Base-by-base conservation (phyloP, 2,329 filamentous ascomycete species). In the Clathrospora elynae region DNA sequence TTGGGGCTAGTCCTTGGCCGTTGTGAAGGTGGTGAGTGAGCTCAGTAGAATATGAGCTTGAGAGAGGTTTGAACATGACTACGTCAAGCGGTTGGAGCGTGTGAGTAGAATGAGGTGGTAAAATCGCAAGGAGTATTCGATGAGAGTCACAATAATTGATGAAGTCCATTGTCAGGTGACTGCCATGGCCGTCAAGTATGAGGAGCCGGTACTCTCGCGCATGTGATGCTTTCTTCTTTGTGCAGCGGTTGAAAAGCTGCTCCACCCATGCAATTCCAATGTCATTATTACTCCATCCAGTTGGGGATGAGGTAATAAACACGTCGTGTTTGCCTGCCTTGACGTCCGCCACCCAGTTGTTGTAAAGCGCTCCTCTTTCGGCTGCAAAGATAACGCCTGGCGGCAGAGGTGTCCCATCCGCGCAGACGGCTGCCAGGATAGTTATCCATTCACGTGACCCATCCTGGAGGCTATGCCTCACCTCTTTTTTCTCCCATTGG, bases 191-290 rank as follows among this genome's bases (percentile, higher is more conserved):
- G 7, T 36, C 16, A 19, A 36, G 10, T 9, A 36, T 2, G 3
- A 36, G 34, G 16, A 45, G 19, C 6, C 45, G 34, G 10, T 36
- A 45, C 7, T 34, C 11, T 6, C 35, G 17, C 7, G 29, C 35
- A 32, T n/a, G n/a, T n/a, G n/a, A n/a, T n/a, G n/a, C n/a, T n/a
- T n/a, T n/a, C n/a, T n/a, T n/a, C n/a, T n/a, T n/a, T n/a, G n/a
- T n/a, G n/a, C n/a, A n/a, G n/a, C n/a, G 36, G 40, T 47, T 23
- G 32, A 54, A 51, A 22, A 54, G 44, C 37, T 51, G 29, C 34
- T 49, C 35, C 12, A 54, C 30, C 51, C 44, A 54, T 8, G 29
- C 36, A 5, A 49, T 19, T 6, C 41, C 41, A 10, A 51, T 40
- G 22, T 54, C 31, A 19, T 54, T 44, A 29, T 51, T 54, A 1